These are phyloP conservation scores for Rhodotorula sp. DNA, from an alignment of 1,284 basidiomycete genomes.

Conservation along the genomic window DNA sequence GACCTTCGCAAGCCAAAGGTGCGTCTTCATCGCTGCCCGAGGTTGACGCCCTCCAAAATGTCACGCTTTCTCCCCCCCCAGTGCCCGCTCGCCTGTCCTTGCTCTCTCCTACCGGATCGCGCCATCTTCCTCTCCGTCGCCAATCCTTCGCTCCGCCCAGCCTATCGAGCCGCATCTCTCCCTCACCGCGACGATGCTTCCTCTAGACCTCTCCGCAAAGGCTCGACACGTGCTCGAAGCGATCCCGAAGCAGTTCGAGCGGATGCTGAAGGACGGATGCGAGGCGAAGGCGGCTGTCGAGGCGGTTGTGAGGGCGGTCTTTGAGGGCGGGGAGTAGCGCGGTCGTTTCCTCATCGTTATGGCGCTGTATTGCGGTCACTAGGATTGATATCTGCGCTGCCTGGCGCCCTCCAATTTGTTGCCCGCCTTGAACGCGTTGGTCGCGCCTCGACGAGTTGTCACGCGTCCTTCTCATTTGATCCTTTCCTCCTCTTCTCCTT, in stretches of 20 bases:
- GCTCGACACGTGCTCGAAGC: neutral
- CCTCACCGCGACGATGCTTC: neutral
- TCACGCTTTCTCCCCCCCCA: no score
- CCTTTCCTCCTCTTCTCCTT: no score
- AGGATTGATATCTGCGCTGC: no score
- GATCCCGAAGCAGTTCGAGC: neutral
- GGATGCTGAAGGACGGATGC: neutral
- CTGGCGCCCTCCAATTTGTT: no score
- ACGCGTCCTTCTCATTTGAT: no score
- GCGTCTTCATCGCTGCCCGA: neutral
- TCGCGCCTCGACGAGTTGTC: no score
- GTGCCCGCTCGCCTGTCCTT: neutral
- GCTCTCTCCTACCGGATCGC: neutral
- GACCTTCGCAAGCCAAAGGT: neutral
- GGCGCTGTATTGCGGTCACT: no score
- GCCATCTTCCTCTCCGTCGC: neutral
- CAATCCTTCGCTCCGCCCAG: neutral
- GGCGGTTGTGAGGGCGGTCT: neutral
- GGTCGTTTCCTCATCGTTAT: no score
- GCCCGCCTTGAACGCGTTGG: no score
- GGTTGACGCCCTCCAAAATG: neutral
- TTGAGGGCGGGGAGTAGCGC: neutral
- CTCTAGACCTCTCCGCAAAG: neutral
- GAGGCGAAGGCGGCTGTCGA: neutral
- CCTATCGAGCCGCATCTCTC: neutral